Evolutionary conservation across 1,284 basidiomycete genomes (phyloP), one percentile per base, ranked within the genome.

Genomic region (Sporisorium scitamineum): DNA sequence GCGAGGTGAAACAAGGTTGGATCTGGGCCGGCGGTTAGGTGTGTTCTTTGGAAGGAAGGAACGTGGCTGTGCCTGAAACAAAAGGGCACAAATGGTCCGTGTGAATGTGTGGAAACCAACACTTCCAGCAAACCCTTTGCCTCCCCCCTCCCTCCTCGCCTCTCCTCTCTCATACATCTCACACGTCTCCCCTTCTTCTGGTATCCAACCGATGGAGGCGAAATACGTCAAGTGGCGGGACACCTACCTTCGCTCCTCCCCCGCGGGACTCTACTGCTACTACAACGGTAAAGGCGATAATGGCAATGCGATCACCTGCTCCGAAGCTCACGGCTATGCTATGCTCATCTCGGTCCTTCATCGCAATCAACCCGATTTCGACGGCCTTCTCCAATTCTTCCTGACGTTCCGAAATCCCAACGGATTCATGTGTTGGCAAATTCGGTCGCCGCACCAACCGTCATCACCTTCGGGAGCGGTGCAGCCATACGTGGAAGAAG

Each of bases 371-470:
- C 18, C 54, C 6, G 81, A 83, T 39, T 78, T 83, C 20, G 81
- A 83, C 39, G 72, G 78, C 3, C 71, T 83, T 2, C 53, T 83
- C 8, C 11, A 44, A 1, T 83, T 82, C 53, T 82, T 80, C 47
- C 73, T 77, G 5, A 20, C 57, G 16, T 82, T 78, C 42, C 61
- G 70, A 11, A 83, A 82, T 53, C 39, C 63, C 0, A 60, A 73
- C 26, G 80, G 81, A 2, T 60, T 83, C 27, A 83, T 83, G 81
- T 78, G 76, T 56, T 83, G 81, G 81, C 81, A 83, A 53, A 59
- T 82, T 3, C 79, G 79, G 2, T 70, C 68, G 3, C 20, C 52
- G 1, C 57, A 64, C 7, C 57, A 45, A 24, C 67, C 67, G 0
- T 42, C 68, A 47, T 61, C 58, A 5, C 11, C 42, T 22, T 31